Base-by-base conservation (phyloP, 2,329 filamentous ascomycete species). In the Penicillium verrucosum region DNA sequence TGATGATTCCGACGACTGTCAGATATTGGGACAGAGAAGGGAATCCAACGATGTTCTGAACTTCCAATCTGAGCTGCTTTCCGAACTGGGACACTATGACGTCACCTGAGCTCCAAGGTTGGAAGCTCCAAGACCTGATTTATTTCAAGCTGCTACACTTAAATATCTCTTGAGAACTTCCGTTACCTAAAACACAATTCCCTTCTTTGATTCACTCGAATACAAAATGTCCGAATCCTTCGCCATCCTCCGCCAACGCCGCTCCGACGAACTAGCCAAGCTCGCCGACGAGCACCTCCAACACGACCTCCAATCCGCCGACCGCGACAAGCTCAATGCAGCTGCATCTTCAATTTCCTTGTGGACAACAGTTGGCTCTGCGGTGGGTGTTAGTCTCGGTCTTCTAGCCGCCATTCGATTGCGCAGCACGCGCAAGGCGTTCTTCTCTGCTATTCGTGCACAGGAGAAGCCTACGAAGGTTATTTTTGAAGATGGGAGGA, bases 401-500 rank as follows among this genome's bases (percentile, higher is more conserved):
- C 60, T 85, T 23, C 81, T 80, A 54, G 73, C 84, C 16, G 85
- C 85, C 3, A 80, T 81, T 61, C 78, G 85, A 10, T 68, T 89
- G 11, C 78, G 86, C 38, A 73, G 73, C 38, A 78, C 81, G 58
- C 80, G 86, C 44, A 72, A 76, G 32, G 76, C 79, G n/a, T 81
- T 87, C 70, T 88, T 87, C 75, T 78, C 80, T 42, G 81, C 83
- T 7, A 84, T 89, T 73, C 79, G 81, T 21, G 80, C 85, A 0
- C 73, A 79, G 50, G 84, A 88, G 67, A 84, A 82, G 69, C 87
- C 87, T 0, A 82, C 81, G 0, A 78, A 84, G 51, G 80, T 89
- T 6, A 73, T 81, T 14, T 89, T 89, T 68, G 80, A 82, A 0
- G 80, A 82, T 61, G 87, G 86, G 0, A 76, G 84, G 18, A 80